These are phyloP conservation scores for Scorias spongiosa DNA, from an alignment of 2,329 filamentous ascomycete genomes.

Conservation along the genomic window DNA sequence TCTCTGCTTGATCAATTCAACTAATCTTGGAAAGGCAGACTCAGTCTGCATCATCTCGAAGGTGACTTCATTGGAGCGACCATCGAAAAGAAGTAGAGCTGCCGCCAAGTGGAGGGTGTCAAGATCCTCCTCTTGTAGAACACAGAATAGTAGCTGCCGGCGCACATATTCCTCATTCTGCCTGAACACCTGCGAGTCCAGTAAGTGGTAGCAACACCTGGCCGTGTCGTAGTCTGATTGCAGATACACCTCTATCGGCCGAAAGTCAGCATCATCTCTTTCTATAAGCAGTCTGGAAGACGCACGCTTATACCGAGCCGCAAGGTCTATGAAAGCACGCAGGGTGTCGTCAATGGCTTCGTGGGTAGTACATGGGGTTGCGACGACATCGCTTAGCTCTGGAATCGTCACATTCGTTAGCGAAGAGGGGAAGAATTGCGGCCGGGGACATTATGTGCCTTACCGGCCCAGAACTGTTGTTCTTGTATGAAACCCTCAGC, in stretches of 20 bases:
- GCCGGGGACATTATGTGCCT: constrained; percentile 13
- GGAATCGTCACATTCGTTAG: constrained; percentile 5
- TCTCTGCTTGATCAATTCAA: constrained; percentile 62
- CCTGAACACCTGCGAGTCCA: constrained; percentile 60
- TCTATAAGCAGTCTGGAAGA: background rate
- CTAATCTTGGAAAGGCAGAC: constrained; percentile 65
- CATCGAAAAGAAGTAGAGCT: constrained; percentile 76
- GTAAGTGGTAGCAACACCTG: constrained; percentile 63
- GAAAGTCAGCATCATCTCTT: constrained; percentile 7
- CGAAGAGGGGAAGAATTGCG: constrained; percentile 1
- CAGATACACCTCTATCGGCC: constrained; percentile 47
- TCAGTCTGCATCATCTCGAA: constrained; percentile 82
- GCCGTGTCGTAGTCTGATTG: constrained; percentile 65
- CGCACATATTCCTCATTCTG: constrained; percentile 74
- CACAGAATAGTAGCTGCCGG: constrained; percentile 78
- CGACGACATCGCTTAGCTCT: constrained; percentile 55
- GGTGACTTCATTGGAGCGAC: constrained; percentile 57
- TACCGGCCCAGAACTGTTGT: constrained; percentile 82
- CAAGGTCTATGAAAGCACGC: constrained; percentile 68
- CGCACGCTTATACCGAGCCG: constrained; percentile 53
- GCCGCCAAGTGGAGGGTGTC: constrained; percentile 68
- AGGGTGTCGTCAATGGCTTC: constrained; percentile 70
- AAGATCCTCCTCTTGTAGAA: constrained; percentile 77
- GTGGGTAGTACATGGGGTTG: constrained; percentile 42
- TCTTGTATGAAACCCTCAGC: constrained; percentile 58